Conservation (phyloP, 805 yeast genomes). For the Kodamaea kaohsiungensis region DNA sequence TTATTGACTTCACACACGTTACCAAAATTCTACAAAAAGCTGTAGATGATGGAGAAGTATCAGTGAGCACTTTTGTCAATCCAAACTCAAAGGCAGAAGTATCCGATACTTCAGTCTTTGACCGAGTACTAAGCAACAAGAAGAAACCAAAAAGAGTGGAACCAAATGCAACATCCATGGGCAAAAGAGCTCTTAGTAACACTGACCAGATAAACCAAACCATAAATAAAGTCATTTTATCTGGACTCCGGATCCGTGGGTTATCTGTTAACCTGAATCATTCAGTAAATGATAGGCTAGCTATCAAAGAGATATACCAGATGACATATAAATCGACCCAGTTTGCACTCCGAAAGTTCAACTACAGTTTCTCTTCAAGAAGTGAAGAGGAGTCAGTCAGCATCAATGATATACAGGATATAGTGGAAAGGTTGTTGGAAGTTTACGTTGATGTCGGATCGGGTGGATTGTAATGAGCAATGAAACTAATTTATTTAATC, state of each 20-base stretch:
- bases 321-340: constrained; percentile 41
- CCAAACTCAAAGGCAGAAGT: not conserved
- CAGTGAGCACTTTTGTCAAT: not conserved
- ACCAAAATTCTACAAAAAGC: not conserved
- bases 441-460: constrained; percentile 23
- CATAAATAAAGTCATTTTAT: constrained; percentile 35
- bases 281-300: constrained; percentile 27
- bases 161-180: constrained; percentile 14
- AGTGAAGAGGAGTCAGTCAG: constrained; percentile 6
- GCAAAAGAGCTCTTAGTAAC: constrained; percentile 15
- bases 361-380: constrained; percentile 25
- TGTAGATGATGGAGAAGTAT: not conserved
- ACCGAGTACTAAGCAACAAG: constrained; percentile 34
- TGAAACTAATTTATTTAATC: not conserved
- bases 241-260: constrained; percentile 45
- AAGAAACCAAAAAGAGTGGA: constrained; percentile 10
- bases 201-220: constrained; percentile 35
- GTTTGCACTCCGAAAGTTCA: constrained; percentile 40
- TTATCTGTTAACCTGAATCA: constrained; percentile 22
- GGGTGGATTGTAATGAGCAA: not conserved
- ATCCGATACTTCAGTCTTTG: constrained; percentile 27
- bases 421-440: constrained; percentile 40
- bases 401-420: constrained; percentile 36
- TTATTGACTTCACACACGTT: constrained; percentile 4
- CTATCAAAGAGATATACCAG: constrained; percentile 41